Conservation (phyloP, 2,329 filamentous ascomycete species). For the Colletotrichum orbiculare region DNA sequence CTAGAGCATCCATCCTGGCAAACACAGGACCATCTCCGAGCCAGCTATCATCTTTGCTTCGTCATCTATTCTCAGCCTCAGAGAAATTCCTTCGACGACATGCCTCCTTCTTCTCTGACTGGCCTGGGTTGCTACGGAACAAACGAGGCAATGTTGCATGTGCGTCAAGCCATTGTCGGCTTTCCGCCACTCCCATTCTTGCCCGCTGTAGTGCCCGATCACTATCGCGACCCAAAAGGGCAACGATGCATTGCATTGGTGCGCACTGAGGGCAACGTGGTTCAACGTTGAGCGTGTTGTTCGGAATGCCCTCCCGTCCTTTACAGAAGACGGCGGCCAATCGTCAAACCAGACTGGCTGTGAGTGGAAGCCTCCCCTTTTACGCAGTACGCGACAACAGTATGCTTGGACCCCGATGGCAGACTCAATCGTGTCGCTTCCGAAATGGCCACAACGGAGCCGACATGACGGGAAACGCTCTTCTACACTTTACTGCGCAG, state of each 20-base stretch:
- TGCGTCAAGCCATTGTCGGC: background rate
- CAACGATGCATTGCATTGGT: too few relatives aligned
- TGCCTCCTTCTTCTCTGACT: slow-evolving; percentile 15
- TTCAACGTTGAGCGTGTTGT: too few relatives aligned
- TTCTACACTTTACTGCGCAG: background rate
- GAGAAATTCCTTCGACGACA: background rate
- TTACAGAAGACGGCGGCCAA: too few relatives aligned
- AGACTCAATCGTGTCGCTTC: slow-evolving; percentile 20
- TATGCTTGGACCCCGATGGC: background rate
- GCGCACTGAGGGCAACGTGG: too few relatives aligned
- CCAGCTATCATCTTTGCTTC: background rate
- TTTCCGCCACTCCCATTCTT: background rate
- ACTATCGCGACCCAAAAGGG: too few relatives aligned
- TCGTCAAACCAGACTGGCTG: too few relatives aligned
- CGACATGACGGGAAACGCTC: slow-evolving; percentile 1
- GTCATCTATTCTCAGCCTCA: slow-evolving; percentile 20
- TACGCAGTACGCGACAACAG: too few relatives aligned
- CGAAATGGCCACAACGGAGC: slow-evolving; percentile 5
- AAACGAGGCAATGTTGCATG: background rate
- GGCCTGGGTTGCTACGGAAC: background rate
- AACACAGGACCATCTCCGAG: background rate
- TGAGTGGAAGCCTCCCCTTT: too few relatives aligned
- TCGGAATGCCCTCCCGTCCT: too few relatives aligned
- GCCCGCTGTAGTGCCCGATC: too few relatives aligned
- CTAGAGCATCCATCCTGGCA: too few relatives aligned